A percentile compares a stretch with the other conserved stretches of the same genome.
These are phyloP conservation scores for Pleurotus giganteus DNA, from an alignment of 768 basidiomycete species.

Conservation along the genomic window DNA sequence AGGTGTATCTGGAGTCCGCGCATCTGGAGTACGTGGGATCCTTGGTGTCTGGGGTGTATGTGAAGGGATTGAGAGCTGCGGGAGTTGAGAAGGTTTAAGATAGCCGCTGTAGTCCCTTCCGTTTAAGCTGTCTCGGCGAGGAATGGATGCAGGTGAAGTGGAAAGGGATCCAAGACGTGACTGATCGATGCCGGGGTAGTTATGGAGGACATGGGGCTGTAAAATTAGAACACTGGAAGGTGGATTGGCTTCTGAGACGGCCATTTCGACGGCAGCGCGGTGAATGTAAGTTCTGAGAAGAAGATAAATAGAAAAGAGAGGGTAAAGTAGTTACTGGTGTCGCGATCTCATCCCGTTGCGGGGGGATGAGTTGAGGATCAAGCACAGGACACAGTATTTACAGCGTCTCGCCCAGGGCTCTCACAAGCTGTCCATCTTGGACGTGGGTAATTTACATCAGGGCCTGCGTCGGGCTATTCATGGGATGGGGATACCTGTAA, in stretches of 20 bases:
- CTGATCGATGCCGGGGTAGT: neutral
- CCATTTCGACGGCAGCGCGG: neutral
- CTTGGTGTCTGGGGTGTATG: neutral
- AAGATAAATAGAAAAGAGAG: neutral
- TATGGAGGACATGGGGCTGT: neutral
- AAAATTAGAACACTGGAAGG: neutral
- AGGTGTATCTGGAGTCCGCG: slow-evolving; percentile 4
- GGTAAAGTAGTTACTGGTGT: neutral
- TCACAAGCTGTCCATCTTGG: slow-evolving; percentile 1
- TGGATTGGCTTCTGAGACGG: neutral
- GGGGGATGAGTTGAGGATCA: neutral
- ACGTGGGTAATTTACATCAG: slow-evolving; percentile 4
- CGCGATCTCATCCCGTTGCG: neutral
- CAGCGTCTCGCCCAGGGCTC: neutral
- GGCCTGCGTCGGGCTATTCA: too few relatives aligned
- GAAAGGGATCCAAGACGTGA: neutral
- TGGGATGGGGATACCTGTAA: too few relatives aligned
- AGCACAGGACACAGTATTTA: neutral
- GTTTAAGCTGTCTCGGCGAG: neutral
- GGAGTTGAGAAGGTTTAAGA: slow-evolving; percentile 1
- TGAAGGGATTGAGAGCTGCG: slow-evolving; percentile 6
- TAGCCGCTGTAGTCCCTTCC: neutral
- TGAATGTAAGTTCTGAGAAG: neutral
- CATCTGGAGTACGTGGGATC: neutral
- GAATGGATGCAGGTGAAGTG: neutral